Conservation (phyloP, 2,329 filamentous ascomycete species). For the Myrmaecium sp. region DNA sequence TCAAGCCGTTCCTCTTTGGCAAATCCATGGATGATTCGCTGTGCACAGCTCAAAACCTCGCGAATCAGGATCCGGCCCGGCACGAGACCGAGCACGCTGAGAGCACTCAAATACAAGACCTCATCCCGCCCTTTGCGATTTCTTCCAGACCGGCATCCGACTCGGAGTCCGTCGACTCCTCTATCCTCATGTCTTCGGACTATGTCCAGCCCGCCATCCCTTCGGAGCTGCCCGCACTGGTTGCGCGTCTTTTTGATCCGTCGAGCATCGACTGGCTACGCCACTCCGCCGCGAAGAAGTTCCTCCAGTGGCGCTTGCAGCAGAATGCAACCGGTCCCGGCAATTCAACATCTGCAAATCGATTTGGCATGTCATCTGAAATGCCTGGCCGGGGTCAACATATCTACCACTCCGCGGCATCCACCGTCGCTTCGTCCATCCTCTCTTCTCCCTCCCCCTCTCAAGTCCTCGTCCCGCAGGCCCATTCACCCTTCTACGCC, state of each 20-base stretch:
- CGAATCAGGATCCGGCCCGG: slow-evolving; percentile 5
- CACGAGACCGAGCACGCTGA: slow-evolving; percentile 7
- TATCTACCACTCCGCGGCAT: slow-evolving; percentile 8
- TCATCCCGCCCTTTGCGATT: slow-evolving; percentile 48
- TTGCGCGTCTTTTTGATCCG: slow-evolving; percentile 59
- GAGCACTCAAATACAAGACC: slow-evolving; percentile 9
- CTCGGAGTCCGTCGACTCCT: slow-evolving; percentile 77
- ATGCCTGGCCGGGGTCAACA: too few relatives aligned
- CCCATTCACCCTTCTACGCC: slow-evolving; percentile 14
- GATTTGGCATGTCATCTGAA: slow-evolving; percentile 4
- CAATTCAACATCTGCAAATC: slow-evolving; percentile 7
- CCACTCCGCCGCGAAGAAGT: slow-evolving; percentile 68
- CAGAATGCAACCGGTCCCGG: slow-evolving; percentile 10
- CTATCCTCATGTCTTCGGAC: slow-evolving; percentile 78
- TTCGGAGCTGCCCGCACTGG: slow-evolving; percentile 55
- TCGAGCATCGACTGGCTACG: slow-evolving; percentile 69
- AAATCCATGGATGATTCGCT: slow-evolving; percentile 20
- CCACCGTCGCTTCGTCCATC: slow-evolving; percentile 18
- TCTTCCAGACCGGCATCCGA: slow-evolving; percentile 60
- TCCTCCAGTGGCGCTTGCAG: slow-evolving; percentile 44
- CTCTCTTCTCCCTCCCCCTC: slow-evolving; percentile 20
- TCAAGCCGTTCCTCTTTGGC: slow-evolving; percentile 53
- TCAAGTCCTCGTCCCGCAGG: slow-evolving; percentile 20
- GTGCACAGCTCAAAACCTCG: slow-evolving; percentile 15
- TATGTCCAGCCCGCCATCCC: slow-evolving; percentile 66